These are phyloP conservation scores for Phaeotremella skinneri DNA, from an alignment of 768 basidiomycete species.

Conservation along the genomic window DNA sequence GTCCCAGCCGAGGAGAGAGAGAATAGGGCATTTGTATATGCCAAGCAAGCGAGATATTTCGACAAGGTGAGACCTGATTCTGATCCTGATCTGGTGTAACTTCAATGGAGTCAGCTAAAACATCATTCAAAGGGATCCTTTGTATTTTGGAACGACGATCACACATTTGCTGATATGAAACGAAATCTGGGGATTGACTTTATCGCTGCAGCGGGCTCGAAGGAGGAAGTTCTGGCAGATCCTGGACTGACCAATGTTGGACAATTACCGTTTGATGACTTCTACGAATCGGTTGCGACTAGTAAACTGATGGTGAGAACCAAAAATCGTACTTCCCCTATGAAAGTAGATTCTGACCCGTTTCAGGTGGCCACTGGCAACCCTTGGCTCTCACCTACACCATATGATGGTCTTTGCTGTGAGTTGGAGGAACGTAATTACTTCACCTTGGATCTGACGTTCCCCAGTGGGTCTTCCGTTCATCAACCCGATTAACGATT, in stretches of 20 bases:
- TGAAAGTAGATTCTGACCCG: too few relatives aligned
- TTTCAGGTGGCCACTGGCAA: constrained; percentile 20
- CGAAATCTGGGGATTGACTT: constrained; percentile 5
- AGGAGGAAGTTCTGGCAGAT: constrained; percentile 9
- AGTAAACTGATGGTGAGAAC: too few relatives aligned
- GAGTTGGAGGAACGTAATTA: not conserved
- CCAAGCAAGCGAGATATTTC: constrained; percentile 22
- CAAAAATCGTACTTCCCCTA: not conserved
- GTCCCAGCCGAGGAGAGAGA: constrained; percentile 3
- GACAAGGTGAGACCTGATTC: constrained; percentile 17
- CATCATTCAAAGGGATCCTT: not conserved
- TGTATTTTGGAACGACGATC: constrained; percentile 6
- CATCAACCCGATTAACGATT: constrained; percentile 43
- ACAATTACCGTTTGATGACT: constrained; percentile 13
- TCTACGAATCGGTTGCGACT: constrained; percentile 10
- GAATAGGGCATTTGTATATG: constrained; percentile 20
- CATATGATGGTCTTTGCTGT: constrained; percentile 10
- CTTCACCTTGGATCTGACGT: constrained; percentile 18
- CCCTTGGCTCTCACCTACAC: constrained; percentile 22
- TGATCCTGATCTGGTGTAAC: constrained; percentile 20
- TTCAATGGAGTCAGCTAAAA: too few relatives aligned
- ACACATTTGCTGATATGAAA: constrained; percentile 8
- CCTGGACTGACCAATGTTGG: constrained; percentile 12
- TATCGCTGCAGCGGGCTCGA: constrained; percentile 5
- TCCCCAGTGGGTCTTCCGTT: constrained; percentile 41